Conservation (phyloP, 2,329 filamentous ascomycete genomes). For the Aspergillus sp. region DNA sequence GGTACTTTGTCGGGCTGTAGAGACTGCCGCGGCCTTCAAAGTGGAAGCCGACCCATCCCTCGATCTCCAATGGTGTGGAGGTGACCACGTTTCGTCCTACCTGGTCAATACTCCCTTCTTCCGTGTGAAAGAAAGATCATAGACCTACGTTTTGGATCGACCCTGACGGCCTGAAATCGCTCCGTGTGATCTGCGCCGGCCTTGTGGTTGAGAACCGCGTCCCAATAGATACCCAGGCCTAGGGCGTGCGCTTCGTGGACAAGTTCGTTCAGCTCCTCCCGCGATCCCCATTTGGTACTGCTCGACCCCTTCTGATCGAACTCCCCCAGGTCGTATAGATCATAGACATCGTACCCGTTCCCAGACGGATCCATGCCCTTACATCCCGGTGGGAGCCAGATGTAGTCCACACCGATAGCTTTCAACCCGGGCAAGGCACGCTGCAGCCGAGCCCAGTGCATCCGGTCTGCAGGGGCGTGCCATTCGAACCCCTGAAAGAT, state of each 20-base stretch:
- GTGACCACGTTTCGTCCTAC: not conserved
- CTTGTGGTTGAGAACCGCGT: slow-evolving; percentile 72
- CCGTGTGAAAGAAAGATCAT: not conserved
- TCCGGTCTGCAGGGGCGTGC: slow-evolving; percentile 62
- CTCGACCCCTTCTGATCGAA: slow-evolving; percentile 67
- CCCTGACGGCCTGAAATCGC: slow-evolving; percentile 61
- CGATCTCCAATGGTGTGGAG: slow-evolving; percentile 51
- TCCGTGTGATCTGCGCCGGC: slow-evolving; percentile 67
- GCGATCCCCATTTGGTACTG: slow-evolving; percentile 68
- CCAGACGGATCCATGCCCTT: slow-evolving; percentile 62
- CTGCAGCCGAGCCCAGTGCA: slow-evolving; percentile 61
- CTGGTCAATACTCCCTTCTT: not conserved
- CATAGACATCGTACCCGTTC: slow-evolving; percentile 70
- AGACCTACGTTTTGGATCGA: slow-evolving; percentile 51
- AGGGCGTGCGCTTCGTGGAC: slow-evolving; percentile 50
- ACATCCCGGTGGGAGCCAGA: slow-evolving; percentile 71
- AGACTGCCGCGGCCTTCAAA: slow-evolving; percentile 21
- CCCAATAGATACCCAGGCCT: slow-evolving; percentile 63
- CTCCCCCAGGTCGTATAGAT: slow-evolving; percentile 70
- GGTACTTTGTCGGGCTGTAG: slow-evolving; percentile 63
- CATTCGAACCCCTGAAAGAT: slow-evolving; percentile 73
- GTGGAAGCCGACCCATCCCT: slow-evolving; percentile 64
- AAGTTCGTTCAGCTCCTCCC: slow-evolving; percentile 59
- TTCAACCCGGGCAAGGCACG: slow-evolving; percentile 55
- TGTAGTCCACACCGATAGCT: slow-evolving; percentile 58